phyloP scores from a whole-genome alignment of 306 rosid species.

The Fragaria vesca region DNA sequence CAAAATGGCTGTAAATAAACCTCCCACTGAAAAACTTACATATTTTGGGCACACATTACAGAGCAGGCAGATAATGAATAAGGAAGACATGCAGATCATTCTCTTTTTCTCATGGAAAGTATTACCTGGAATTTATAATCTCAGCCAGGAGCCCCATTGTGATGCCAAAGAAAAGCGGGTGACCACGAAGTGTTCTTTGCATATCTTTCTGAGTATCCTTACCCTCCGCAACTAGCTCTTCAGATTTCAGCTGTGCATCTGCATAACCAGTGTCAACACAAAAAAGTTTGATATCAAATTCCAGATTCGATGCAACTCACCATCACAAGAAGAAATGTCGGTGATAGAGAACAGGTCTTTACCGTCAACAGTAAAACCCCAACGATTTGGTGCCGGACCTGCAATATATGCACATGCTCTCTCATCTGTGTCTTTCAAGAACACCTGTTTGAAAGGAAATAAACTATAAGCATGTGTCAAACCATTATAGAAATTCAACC shows the following conservation, averaged over 20 bases:
- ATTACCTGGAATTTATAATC: slow-evolving; percentile 92
- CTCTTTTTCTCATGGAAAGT: slow-evolving; percentile 6
- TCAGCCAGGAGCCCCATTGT: slow-evolving; percentile 96
- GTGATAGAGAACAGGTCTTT: slow-evolving; percentile 55
- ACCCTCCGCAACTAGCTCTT: slow-evolving; percentile 33
- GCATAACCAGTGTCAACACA: slow-evolving; percentile 23
- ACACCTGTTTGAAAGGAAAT: slow-evolving; percentile 53
- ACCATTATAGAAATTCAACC: not conserved
- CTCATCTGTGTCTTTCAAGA: slow-evolving; percentile 93
- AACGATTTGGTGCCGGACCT: slow-evolving; percentile 98
- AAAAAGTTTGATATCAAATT: slow-evolving; percentile 9
- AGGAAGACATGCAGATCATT: not conserved
- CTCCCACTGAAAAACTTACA: not conserved
- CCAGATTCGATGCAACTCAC: slow-evolving; percentile 42
- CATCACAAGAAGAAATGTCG: slow-evolving; percentile 39
- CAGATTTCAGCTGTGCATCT: slow-evolving; percentile 43
- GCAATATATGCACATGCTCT: slow-evolving; percentile 99
- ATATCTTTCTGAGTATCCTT: slow-evolving; percentile 34
- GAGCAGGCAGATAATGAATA: not conserved
- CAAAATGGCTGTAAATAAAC: not conserved
- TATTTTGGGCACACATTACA: not conserved
- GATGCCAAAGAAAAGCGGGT: slow-evolving; percentile 94
- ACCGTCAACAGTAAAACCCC: slow-evolving; percentile 92
- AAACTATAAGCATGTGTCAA: slow-evolving; percentile 21
- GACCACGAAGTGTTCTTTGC: slow-evolving; percentile 56